Base-by-base conservation (phyloP, 2,329 filamentous ascomycete species). In the Claviceps maximensis region DNA sequence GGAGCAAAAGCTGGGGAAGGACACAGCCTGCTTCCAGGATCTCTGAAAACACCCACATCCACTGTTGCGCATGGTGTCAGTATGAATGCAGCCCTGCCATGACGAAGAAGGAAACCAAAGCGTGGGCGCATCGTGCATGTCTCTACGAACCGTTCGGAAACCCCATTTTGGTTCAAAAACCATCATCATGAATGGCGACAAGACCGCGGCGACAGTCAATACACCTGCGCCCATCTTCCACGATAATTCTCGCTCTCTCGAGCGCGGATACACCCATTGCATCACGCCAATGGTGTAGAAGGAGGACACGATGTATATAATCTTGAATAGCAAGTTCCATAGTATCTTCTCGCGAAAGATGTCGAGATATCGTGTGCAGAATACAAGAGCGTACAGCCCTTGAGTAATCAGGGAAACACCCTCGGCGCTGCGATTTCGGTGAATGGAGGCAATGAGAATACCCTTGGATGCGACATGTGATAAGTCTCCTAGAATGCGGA, bases 371-470 rank as follows among this genome's bases (percentile, higher is more conserved):
- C 91, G 82, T 4, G 88, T 84, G 63, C 83, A 75, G 71, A 96
- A 97, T 54, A 97, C 90, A 57, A 85, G 67, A 53, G 84, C 82
- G 71, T 97, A 97, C 58, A 96, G 82, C 53, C 83, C 77, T 69
- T 97, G 91, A 1, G 87, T 95, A 62, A 97, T 87, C 64, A 95
- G 82, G 25, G 89, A 95, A 56, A 96, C 86, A 55, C 90, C 89
- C 75, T 95, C 89, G 48, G 89, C 86, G 67, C 86, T 93, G 64
- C 80, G 80, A 65, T 96, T 95, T 59, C 80, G 80, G 70, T 95
- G 89, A 62, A 96, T 95, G 53, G 89, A 83, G 73, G 84, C 87
- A 71, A 96, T 89, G 61, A 96, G 78, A 65, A 96, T 93, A 67
- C 84, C 82, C 77, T 95, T 96, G 54, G 89, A 93, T 49, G 82